Conservation (phyloP, 2,329 filamentous ascomycete genomes). For the Fragosphaeria purpurea region DNA sequence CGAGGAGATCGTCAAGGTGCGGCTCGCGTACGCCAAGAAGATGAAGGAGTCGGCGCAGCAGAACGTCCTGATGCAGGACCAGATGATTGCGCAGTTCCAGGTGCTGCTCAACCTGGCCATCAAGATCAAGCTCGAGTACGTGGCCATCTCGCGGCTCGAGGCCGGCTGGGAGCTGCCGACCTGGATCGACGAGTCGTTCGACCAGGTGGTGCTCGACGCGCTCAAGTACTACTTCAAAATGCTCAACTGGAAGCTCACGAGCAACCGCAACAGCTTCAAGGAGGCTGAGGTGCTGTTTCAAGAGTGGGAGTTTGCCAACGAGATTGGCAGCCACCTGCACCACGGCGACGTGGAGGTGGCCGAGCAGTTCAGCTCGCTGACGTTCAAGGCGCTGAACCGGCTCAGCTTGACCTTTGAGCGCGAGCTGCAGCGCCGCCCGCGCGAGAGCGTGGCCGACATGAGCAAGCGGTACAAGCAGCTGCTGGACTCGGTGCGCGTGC, state of each 20-base stretch:
- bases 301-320: constrained; percentile 96
- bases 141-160: constrained; percentile 73
- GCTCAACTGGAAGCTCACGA: constrained; percentile 93
- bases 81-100: constrained; percentile 96
- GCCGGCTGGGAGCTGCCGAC: constrained; percentile 91
- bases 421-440: constrained; percentile 74
- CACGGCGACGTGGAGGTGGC: constrained; percentile 93
- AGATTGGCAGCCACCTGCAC: constrained; percentile 82
- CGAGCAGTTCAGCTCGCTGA: constrained; percentile 91
- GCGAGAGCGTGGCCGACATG: constrained; percentile 79
- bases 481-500: constrained; percentile 88
- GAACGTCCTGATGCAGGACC: constrained; percentile 87
- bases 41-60: constrained; percentile 93
- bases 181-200: constrained; percentile 94
- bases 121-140: constrained; percentile 82
- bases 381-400: constrained; percentile 81
- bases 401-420: constrained; percentile 86
- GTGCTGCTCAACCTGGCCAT: constrained; percentile 86
- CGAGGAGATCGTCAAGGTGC: constrained; percentile 89
- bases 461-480: constrained; percentile 95
- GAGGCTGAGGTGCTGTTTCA: constrained; percentile 95
- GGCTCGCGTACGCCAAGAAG: constrained; percentile 82
- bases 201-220: constrained; percentile 81
- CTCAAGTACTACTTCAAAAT: constrained; percentile 98
- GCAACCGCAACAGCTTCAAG: constrained; percentile 98